Base-by-base conservation (phyloP, 148 eudicot genomes). In the Fagopyrum tataricum region DNA sequence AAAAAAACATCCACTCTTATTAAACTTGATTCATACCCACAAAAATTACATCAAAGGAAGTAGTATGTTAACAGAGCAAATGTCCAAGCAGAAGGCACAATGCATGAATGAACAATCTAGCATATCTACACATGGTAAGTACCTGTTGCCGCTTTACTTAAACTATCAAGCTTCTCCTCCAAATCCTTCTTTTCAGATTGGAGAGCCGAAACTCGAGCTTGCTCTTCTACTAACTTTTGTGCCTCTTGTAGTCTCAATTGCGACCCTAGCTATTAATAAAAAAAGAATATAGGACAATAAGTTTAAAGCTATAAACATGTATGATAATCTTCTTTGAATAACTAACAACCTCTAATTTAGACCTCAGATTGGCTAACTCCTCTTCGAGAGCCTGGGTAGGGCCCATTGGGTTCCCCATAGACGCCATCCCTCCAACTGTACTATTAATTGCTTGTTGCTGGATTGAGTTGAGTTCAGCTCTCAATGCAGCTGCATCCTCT, bases 401-500 rank as follows among this genome's bases (percentile, higher is more conserved):
- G 78, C 87, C 88, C 21, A 85, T 84, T 20, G 96, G 75, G 78
- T 73, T 84, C 44, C 91, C 89, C 82, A 81, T 81, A 53, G 91
- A 67, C 24, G 79, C 47, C 70, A 81, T 79, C 53, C 81, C 83
- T 78, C 82, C 79, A 41, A 78, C 75, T 55, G 81, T 70, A 79
- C 81, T 83, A 64, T 64, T 14, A 79, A 95, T 87, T 77, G 88
- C 84, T 81, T 95, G 99, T 78, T 84, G 96, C 82, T 91, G 99
- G 76, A 92, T 72, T 14, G 82, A 83, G 80, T 95, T 95, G 46
- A 95, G 77, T 81, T 95, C 99, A 55, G 96, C 94, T 84, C 99
- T 86, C 59, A 95, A 55, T 44, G 97, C 83, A 73, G 96, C 96
- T 51, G 99, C 94, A 82, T 95, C 99, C 82, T 92, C 97, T 82